These are phyloP conservation scores for Xylaria sp. DNA, from an alignment of 2,329 filamentous ascomycete genomes.

Conservation along the genomic window DNA sequence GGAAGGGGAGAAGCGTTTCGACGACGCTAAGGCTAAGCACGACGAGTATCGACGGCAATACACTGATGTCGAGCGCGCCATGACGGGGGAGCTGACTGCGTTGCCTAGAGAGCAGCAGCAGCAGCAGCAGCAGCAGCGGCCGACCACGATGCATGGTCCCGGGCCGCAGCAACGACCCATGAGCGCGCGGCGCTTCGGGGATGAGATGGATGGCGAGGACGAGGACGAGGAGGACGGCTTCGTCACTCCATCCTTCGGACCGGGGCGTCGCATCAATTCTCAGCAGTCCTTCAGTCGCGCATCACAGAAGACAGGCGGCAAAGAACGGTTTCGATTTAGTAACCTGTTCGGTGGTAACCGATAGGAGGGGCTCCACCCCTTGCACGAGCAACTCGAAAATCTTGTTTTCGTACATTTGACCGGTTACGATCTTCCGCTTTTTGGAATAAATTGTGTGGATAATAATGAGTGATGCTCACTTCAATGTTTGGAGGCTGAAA, in stretches of 20 bases:
- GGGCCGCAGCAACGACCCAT: constrained; percentile 41
- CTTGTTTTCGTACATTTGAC: background rate
- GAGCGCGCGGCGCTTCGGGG: constrained; percentile 36
- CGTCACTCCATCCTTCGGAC: constrained; percentile 39
- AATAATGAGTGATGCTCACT: background rate
- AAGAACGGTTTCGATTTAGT: constrained; percentile 49
- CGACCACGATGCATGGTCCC: constrained; percentile 33
- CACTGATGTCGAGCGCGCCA: constrained; percentile 54
- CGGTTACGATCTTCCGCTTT: background rate
- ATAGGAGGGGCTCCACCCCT: background rate
- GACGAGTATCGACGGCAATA: constrained; percentile 58
- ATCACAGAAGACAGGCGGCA: constrained; percentile 45
- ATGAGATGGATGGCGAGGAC: constrained; percentile 30
- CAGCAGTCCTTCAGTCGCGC: constrained; percentile 48
- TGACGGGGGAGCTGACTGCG: constrained; percentile 52
- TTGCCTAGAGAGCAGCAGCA: constrained; percentile 32
- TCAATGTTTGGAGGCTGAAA: background rate
- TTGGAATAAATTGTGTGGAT: background rate
- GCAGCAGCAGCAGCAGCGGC: constrained; percentile 27
- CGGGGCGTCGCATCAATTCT: constrained; percentile 45
- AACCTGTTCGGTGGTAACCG: constrained; percentile 32
- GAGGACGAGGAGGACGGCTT: constrained; percentile 42
- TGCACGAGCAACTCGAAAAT: background rate
- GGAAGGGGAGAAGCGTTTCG: constrained; percentile 54
- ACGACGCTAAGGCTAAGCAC: constrained; percentile 57